These are phyloP conservation scores for Aspergillus costaricaensis DNA, from an alignment of 2,329 filamentous ascomycete species.

Conservation along the genomic window DNA sequence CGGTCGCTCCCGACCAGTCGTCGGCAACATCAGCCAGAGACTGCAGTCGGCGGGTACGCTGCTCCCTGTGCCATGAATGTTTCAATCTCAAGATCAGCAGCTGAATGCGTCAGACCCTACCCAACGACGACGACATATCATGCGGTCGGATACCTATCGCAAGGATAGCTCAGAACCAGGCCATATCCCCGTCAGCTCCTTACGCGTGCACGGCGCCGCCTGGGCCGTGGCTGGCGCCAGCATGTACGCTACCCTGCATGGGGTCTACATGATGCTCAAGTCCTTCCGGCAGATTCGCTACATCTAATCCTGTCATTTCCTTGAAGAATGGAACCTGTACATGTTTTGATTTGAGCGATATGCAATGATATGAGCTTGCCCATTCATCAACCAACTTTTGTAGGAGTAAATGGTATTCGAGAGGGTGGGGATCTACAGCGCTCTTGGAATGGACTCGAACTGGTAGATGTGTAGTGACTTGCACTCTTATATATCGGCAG, in stretches of 20 bases:
- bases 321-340: no score
- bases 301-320: constrained; percentile 8
- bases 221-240: constrained; percentile 26
- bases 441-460: no score
- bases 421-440: no score
- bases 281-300: constrained; percentile 25
- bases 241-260: constrained; percentile 24
- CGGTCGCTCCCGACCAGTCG: constrained; percentile 7
- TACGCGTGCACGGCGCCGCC: constrained; percentile 24
- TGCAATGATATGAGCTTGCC: no score
- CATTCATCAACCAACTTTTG: no score
- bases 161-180: background rate
- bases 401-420: no score
- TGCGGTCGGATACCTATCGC: constrained; percentile 4
- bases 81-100: background rate
- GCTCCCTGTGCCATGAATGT: background rate
- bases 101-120: background rate
- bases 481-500: no score
- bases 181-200: constrained; percentile 17
- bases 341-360: no score
- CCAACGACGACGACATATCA: background rate
- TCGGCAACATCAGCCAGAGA: constrained; percentile 1
- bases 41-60: constrained; percentile 5
- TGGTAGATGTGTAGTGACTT: no score
- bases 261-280: constrained; percentile 22